These are phyloP conservation scores for Citrus maxima DNA, from an alignment of 345 rosid species.

Conservation along the genomic window DNA sequence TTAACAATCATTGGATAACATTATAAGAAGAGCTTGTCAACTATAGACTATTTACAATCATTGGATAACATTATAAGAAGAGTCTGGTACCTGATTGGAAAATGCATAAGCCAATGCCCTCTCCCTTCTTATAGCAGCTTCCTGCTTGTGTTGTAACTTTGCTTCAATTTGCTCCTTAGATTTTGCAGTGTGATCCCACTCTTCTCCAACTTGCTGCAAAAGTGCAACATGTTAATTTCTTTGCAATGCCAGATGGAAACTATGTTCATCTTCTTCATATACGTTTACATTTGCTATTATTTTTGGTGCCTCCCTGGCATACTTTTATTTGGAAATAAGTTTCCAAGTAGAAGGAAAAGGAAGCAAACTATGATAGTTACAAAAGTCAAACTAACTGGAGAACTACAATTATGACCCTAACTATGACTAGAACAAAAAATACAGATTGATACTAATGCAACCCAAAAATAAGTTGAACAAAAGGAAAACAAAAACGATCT, in stretches of 20 bases:
- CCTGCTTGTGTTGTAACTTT: constrained; percentile 51
- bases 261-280: neutral
- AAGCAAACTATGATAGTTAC: neutral
- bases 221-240: neutral
- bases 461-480: neutral
- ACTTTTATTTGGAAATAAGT: neutral
- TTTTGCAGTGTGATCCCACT: constrained; percentile 62
- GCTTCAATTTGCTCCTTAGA: constrained; percentile 77
- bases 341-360: neutral
- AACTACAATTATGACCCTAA: neutral
- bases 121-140: constrained; percentile 87
- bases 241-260: neutral
- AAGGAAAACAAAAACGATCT: neutral
- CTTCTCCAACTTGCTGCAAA: constrained; percentile 44
- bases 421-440: neutral
- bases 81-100: constrained; percentile 70
- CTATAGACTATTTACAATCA: neutral
- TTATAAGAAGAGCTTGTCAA: neutral
- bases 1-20: neutral
- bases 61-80: neutral
- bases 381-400: neutral
- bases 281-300: neutral
- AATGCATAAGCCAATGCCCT: constrained; percentile 83
- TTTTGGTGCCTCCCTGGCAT: neutral
- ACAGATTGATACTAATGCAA: neutral